Evolutionary conservation across 2,329 filamentous ascomycete genomes (phyloP).

Genomic region (Fusarium piperis): DNA sequence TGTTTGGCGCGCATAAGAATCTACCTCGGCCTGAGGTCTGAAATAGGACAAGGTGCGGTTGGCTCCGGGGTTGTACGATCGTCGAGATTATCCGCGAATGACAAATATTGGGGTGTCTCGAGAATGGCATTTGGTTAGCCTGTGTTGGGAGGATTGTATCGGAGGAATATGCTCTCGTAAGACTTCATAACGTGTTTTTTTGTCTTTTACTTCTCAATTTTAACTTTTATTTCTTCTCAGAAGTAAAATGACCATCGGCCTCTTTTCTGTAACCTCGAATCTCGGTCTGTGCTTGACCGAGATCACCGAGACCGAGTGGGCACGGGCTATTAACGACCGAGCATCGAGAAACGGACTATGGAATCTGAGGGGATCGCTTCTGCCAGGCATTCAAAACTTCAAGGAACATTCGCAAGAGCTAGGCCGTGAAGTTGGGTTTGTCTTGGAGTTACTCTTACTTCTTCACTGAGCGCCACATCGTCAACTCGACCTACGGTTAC

Average conservation of each 20-base stretch:
- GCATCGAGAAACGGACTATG: neutral
- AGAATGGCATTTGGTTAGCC: neutral
- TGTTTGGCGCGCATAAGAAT: neutral
- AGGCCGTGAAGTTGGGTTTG: neutral
- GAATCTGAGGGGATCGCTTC: neutral
- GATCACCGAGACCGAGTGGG: neutral
- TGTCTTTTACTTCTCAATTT: neutral
- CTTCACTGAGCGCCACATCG: neutral
- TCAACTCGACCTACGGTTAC: neutral
- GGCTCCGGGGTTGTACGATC: neutral
- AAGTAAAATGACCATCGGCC: neutral
- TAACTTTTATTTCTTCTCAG: neutral
- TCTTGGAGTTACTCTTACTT: neutral
- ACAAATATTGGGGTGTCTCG: neutral
- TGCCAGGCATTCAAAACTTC: neutral
- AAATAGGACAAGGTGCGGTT: neutral
- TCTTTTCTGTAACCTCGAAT: neutral
- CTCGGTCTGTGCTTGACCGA: neutral
- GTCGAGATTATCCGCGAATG: neutral
- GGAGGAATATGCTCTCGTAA: neutral
- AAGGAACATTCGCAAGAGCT: neutral
- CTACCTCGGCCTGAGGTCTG: neutral
- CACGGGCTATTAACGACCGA: neutral
- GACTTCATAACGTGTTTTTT: neutral
- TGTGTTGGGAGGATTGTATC: neutral